Conservation (phyloP, 192 early-diverging fungal genomes). For the Mortierella antarctica region DNA sequence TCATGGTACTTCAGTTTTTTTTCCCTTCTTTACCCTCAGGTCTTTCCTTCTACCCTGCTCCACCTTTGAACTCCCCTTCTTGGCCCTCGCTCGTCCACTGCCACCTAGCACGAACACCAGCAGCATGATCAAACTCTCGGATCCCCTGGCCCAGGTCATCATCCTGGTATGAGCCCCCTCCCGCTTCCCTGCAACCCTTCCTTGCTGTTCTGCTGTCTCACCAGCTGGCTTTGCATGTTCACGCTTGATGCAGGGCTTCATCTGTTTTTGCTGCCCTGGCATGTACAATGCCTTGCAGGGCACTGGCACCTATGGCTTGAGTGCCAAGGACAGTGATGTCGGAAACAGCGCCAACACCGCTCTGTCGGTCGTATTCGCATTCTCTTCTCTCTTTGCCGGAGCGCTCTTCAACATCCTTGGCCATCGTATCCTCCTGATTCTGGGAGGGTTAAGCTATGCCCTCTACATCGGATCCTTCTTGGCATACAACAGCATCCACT, state of each 20-base stretch:
- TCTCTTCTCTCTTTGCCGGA: slow-evolving; percentile 78
- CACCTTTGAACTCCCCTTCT: not conserved
- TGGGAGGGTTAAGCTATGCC: slow-evolving; percentile 75
- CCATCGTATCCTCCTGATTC: slow-evolving; percentile 68
- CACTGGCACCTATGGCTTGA: slow-evolving; percentile 10
- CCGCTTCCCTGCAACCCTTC: not conserved
- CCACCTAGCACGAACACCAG: not conserved
- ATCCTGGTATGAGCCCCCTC: slow-evolving; percentile 22
- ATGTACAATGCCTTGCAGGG: slow-evolving; percentile 76
- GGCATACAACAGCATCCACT: slow-evolving; percentile 62
- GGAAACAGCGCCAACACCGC: slow-evolving; percentile 77
- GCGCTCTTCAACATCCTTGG: slow-evolving; percentile 80
- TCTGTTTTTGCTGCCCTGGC: slow-evolving; percentile 84
- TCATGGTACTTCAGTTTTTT: slow-evolving; percentile 13
- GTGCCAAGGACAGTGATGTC: slow-evolving; percentile 52
- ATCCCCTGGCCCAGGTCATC: slow-evolving; percentile 48
- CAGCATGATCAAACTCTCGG: slow-evolving; percentile 27
- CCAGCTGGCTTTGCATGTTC: not conserved
- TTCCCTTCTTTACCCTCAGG: slow-evolving; percentile 16
- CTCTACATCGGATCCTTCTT: slow-evolving; percentile 81
- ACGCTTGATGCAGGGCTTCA: slow-evolving; percentile 66
- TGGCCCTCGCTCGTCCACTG: not conserved
- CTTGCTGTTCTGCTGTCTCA: not conserved
- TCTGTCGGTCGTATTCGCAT: slow-evolving; percentile 77
- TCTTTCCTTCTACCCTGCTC: slow-evolving; percentile 9